Evolutionary conservation across 768 basidiomycete genomes (phyloP).

Genomic region (Tephrocybe sp.): DNA sequence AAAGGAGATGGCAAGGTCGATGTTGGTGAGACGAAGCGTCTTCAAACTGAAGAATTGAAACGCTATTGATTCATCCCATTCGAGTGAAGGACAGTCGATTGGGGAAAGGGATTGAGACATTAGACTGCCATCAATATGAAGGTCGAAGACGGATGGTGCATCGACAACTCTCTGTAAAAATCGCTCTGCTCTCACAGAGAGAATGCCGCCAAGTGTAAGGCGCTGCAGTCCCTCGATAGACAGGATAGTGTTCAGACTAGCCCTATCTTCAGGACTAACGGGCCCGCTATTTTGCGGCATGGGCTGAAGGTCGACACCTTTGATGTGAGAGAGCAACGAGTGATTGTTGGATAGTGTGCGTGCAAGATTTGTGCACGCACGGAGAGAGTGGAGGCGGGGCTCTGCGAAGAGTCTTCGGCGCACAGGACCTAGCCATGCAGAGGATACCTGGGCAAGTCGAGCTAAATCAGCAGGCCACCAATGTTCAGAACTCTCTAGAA

Average conservation of each 20-base stretch:
- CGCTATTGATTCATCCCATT: conserved; percentile 52
- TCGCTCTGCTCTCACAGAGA: conserved; percentile 44
- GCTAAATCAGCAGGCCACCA: conserved; percentile 56
- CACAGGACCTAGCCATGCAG: conserved; percentile 42
- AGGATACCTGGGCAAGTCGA: conserved; percentile 48
- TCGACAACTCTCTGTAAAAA: conserved; percentile 41
- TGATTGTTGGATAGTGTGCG: conserved; percentile 37
- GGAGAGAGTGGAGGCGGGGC: conserved; percentile 40
- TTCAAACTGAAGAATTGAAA: conserved; percentile 42
- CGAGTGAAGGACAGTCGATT: conserved; percentile 35
- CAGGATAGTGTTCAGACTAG: conserved; percentile 40
- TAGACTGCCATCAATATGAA: conserved; percentile 46
- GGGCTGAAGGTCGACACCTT: conserved; percentile 41
- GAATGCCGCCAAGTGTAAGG: conserved; percentile 46
- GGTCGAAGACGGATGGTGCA: conserved; percentile 36
- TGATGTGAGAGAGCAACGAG: conserved; percentile 32
- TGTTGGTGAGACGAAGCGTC: conserved; percentile 38
- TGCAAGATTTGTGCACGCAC: conserved; percentile 37
- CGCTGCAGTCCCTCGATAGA: conserved; percentile 36
- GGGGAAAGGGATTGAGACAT: conserved; percentile 23
- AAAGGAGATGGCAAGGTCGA: conserved; percentile 41
- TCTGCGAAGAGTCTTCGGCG: conserved; percentile 42
- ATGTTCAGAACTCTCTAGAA: conserved; percentile 44
- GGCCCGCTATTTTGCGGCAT: conserved; percentile 14
- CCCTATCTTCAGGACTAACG: conserved; percentile 26